Conservation (phyloP, 495 filamentous ascomycete genomes). For the Trichoderma gamsii region DNA sequence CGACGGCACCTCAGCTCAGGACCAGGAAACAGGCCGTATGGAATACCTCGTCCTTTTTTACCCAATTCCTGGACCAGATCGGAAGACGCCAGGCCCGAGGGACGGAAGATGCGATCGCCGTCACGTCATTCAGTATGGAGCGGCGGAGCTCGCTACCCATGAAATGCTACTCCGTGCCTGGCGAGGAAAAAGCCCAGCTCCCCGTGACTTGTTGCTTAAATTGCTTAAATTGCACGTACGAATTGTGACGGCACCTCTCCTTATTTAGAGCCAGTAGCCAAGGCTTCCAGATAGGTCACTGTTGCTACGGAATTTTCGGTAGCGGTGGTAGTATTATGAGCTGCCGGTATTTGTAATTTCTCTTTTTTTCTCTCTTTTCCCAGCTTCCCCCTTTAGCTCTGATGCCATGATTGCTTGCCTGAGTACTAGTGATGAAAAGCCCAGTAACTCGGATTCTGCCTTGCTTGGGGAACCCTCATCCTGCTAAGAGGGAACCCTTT, state of each 20-base stretch:
- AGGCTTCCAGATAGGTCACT: neutral
- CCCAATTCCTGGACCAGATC: no score
- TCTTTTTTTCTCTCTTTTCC: no score
- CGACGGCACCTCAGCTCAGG: no score
- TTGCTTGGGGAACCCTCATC: neutral
- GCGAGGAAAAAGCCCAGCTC: neutral
- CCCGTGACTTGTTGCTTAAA: neutral
- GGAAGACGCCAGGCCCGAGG: no score
- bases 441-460: neutral
- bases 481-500: neutral
- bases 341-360: no score
- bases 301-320: neutral
- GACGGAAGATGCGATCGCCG: neutral
- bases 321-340: neutral
- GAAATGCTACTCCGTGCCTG: neutral
- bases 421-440: no score
- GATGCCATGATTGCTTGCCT: no score
- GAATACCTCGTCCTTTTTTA: no score
- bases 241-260: neutral
- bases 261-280: neutral
- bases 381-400: no score
- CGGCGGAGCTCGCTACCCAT: neutral
- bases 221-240: neutral
- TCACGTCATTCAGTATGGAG: neutral
- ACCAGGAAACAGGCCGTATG: no score